Percentiles rank a stretch among this genome's conserved stretches.
Conservation (phyloP, 2,329 filamentous ascomycete genomes). For the Cladosporium phlei region DNA sequence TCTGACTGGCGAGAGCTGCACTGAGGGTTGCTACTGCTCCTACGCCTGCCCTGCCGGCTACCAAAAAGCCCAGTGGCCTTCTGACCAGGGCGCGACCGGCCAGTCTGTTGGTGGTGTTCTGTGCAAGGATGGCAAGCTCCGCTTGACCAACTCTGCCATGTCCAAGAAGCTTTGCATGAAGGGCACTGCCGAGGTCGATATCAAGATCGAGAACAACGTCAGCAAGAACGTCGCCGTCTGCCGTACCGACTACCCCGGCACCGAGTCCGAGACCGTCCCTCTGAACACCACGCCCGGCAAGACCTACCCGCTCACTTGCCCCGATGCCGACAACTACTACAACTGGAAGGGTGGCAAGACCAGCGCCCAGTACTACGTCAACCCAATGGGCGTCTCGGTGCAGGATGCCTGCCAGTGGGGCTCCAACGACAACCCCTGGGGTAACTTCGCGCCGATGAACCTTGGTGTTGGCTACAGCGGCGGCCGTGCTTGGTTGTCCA, state of each 20-base stretch:
- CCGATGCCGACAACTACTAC: conserved; percentile 69
- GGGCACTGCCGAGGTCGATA: conserved; percentile 59
- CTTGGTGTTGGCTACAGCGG: conserved; percentile 71
- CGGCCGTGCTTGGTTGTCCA: conserved; percentile 70
- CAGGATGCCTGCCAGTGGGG: conserved; percentile 75
- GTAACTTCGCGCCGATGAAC: conserved; percentile 87
- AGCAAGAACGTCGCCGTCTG: conserved; percentile 66
- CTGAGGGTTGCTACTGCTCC: conserved; percentile 69
- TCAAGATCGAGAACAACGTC: conserved; percentile 73
- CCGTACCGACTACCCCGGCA: conserved; percentile 94
- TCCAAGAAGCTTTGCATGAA: conserved; percentile 67
- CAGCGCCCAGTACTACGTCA: conserved; percentile 95
- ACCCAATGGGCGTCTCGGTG: conserved; percentile 66
- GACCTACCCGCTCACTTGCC: conserved; percentile 66
- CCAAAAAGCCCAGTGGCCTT: conserved; percentile 87
- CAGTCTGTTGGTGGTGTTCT: conserved; percentile 85
- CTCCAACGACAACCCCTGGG: conserved; percentile 51
- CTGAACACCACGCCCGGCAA: conserved; percentile 57
- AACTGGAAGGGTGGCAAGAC: conserved; percentile 68
- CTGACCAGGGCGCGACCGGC: conserved; percentile 67
- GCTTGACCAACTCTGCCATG: conserved; percentile 65
- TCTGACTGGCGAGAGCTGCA: conserved; percentile 58
- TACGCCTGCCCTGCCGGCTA: conserved; percentile 90
- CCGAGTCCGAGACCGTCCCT: conserved; percentile 81
- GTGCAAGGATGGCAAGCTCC: conserved; percentile 73